Base-by-base conservation (phyloP, 163 green algal species). In the Trebouxiophyceae sp. region DNA sequence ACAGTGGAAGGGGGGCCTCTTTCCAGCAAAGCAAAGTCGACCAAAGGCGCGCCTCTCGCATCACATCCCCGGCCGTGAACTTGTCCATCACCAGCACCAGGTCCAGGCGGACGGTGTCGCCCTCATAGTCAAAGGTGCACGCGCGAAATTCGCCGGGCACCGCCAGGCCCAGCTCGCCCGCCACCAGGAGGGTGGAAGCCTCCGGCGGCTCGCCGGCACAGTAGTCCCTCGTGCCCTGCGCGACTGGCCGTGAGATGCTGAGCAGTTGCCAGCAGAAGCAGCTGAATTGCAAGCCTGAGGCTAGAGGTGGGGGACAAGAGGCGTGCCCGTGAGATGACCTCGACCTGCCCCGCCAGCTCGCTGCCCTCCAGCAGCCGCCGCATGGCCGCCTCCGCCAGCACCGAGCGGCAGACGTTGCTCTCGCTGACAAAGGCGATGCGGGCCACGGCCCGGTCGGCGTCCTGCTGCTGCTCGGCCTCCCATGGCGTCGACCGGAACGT, bases 11-110 rank as follows among this genome's bases (percentile, higher is more conserved):
- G n/a, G n/a, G n/a, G n/a, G n/a, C n/a, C n/a, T n/a, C n/a, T n/a
- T n/a, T n/a, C n/a, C n/a, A n/a, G n/a, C n/a, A n/a, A n/a, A n/a
- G n/a, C n/a, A n/a, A n/a, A n/a, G n/a, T n/a, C n/a, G n/a, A n/a
- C n/a, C n/a, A n/a, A n/a, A n/a, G n/a, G 5, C 71, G 33, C 60
- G 88, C 79, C 81, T 94, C 87, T 24, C 81, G 60, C 66, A 95
- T 65, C 28, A 95, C 84, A 65, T 95, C 87, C 26, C 78, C 78
- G 1, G 87, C 87, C 27, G 82, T 91, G 75, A 82, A 95, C 55
- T 95, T 95, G 72, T 95, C 87, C 77, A 95, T 86, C 0, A 87
- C 81, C 58, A 95, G 55, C 20, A 93, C 57, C 65, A 95, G 44
- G 65, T 95, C 87, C 50, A 76, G 81, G 1, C 61, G 44, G 3